These are phyloP conservation scores for Kluyveromyces nonfermentans DNA, from an alignment of 805 yeast genomes.

Conservation along the genomic window DNA sequence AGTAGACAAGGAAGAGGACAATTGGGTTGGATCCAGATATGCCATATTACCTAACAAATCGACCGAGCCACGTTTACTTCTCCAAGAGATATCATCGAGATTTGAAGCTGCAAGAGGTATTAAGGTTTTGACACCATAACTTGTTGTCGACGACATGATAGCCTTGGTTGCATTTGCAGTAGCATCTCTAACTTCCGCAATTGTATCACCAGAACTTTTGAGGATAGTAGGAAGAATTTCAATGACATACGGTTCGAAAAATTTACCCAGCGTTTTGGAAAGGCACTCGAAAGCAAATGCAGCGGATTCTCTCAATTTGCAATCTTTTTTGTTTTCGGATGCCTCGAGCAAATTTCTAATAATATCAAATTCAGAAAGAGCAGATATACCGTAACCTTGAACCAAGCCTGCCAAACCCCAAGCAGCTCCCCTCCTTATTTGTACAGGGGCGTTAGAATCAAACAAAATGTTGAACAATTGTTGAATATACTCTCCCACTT, in stretches of 20 bases:
- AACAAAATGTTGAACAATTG: slow-evolving; percentile 52
- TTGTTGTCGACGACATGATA: slow-evolving; percentile 85
- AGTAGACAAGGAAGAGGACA: slow-evolving; percentile 77
- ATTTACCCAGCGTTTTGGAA: slow-evolving; percentile 63
- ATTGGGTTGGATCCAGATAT: slow-evolving; percentile 86
- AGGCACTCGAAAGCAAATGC: slow-evolving; percentile 79
- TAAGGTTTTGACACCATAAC: slow-evolving; percentile 82
- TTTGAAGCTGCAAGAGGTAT: slow-evolving; percentile 86
- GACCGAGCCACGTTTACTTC: slow-evolving; percentile 94
- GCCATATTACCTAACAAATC: slow-evolving; percentile 97
- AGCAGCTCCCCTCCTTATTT: slow-evolving; percentile 85
- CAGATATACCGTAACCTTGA: slow-evolving; percentile 77
- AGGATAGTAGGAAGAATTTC: slow-evolving; percentile 78
- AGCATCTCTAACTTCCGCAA: slow-evolving; percentile 80
- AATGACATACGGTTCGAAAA: slow-evolving; percentile 89
- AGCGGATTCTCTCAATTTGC: slow-evolving; percentile 75
- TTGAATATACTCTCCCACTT: slow-evolving; percentile 47
- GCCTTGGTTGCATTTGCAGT: slow-evolving; percentile 78
- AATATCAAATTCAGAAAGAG: slow-evolving; percentile 67
- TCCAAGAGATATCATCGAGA: slow-evolving; percentile 86
- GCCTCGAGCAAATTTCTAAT: slow-evolving; percentile 70
- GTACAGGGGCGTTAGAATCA: slow-evolving; percentile 30
- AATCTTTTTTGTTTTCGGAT: slow-evolving; percentile 74
- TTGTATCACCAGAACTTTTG: slow-evolving; percentile 74
- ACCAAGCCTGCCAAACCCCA: slow-evolving; percentile 92